A percentile compares a stretch with the other conserved stretches of the same genome.
phyloP scores from a whole-genome alignment of 805 yeast genomes.

The Metschnikowia henanensis region DNA sequence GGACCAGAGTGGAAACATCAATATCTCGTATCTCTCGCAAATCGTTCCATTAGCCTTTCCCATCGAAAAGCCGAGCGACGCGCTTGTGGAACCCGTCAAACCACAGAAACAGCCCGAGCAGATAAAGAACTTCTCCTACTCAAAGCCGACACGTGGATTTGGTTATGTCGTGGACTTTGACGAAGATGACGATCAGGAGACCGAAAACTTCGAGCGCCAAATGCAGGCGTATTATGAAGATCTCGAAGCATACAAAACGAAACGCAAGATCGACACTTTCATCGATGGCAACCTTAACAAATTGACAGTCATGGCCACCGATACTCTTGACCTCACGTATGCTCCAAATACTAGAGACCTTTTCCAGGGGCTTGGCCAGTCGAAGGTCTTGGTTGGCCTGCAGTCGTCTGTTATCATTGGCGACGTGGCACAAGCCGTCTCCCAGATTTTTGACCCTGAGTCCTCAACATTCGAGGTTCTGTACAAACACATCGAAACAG shows the following conservation, averaged over 20 bases:
- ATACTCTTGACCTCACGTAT: constrained; percentile 4
- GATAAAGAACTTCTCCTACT: constrained; percentile 1
- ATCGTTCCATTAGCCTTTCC: constrained; percentile 12
- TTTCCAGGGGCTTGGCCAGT: neutral
- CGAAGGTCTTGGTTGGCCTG: constrained; percentile 3
- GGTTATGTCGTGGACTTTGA: constrained; percentile 14
- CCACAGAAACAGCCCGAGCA: constrained; percentile 4
- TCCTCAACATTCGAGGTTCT: constrained; percentile 4
- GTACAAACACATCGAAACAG: constrained; percentile 5
- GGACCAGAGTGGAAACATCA: constrained; percentile 2
- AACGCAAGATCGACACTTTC: constrained; percentile 7
- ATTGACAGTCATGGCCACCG: constrained; percentile 13
- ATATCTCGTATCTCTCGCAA: constrained; percentile 13
- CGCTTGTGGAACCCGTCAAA: constrained; percentile 6
- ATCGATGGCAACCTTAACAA: constrained; percentile 10
- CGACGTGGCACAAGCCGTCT: constrained; percentile 2
- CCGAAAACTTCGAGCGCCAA: neutral
- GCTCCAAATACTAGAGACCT: neutral
- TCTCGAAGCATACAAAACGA: constrained; percentile 4
- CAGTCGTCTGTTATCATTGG: constrained; percentile 7
- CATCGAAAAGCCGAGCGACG: constrained; percentile 1
- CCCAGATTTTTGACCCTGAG: neutral
- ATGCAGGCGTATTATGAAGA: constrained; percentile 3
- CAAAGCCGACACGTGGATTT: constrained; percentile 15
- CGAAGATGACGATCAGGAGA: constrained; percentile 2